These are phyloP conservation scores for Fragilariopsis cylindrus DNA, from an alignment of 108 stramenopile species.

Conservation along the genomic window DNA sequence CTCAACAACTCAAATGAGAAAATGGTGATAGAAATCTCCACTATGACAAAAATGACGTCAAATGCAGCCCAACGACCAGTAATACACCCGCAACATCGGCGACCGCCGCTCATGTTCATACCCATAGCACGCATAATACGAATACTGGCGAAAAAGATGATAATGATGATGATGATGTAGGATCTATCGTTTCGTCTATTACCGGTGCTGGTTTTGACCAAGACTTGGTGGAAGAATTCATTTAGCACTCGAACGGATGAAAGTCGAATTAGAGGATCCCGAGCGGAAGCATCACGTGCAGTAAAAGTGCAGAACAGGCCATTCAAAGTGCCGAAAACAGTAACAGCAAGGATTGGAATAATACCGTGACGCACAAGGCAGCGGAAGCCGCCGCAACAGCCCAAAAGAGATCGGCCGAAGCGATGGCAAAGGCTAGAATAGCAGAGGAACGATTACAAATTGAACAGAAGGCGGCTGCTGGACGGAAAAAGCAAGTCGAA, in stretches of 20 bases:
- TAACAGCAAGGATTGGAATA: constrained; percentile 79
- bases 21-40: neutral
- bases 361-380: constrained; percentile 88
- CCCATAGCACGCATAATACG: constrained; percentile 7
- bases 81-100: constrained; percentile 7
- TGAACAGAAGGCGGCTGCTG: constrained; percentile 55
- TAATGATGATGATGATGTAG: constrained; percentile 35
- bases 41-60: neutral
- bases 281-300: constrained; percentile 85
- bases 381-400: constrained; percentile 89
- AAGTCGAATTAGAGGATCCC: constrained; percentile 80
- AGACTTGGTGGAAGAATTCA: constrained; percentile 91
- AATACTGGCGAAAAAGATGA: neutral
- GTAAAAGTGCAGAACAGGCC: constrained; percentile 93
- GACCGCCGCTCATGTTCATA: neutral
- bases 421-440: constrained; percentile 74
- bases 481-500: constrained; percentile 77
- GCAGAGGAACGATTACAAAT: constrained; percentile 77
- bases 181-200: constrained; percentile 74
- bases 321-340: constrained; percentile 89
- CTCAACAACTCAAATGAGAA: neutral
- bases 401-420: constrained; percentile 81
- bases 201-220: constrained; percentile 86
- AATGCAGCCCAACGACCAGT: neutral
- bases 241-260: constrained; percentile 71